These are phyloP conservation scores for Flaveria sonorensis DNA, from an alignment of 129 eudicot species.

Conservation along the genomic window DNA sequence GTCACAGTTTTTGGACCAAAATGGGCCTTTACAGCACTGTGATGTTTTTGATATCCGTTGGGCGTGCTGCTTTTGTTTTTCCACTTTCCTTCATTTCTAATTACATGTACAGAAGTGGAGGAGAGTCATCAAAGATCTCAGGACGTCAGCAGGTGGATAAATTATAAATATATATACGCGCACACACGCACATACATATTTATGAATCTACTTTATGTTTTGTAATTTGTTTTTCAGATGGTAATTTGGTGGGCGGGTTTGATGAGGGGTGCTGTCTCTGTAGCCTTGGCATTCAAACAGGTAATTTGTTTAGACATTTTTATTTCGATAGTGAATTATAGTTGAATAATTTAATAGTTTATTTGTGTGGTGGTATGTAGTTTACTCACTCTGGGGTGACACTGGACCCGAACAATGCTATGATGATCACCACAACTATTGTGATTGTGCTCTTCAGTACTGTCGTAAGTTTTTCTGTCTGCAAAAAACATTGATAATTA, in stretches of 20 bases:
- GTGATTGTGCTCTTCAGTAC: constrained; percentile 86
- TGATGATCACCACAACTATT: constrained; percentile 75
- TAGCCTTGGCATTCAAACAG: constrained; percentile 96
- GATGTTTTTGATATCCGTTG: constrained; percentile 58
- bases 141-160: constrained; percentile 60
- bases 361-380: constrained; percentile 37
- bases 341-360: neutral
- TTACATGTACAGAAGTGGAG: constrained; percentile 52
- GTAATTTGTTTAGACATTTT: constrained; percentile 25
- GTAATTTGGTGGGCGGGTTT: constrained; percentile 98
- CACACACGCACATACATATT: neutral
- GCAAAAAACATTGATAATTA: neutral
- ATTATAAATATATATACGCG: neutral
- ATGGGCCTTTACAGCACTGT: constrained; percentile 57
- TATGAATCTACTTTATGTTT: neutral
- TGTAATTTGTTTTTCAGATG: constrained; percentile 41
- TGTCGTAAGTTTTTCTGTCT: constrained; percentile 44
- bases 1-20: constrained; percentile 54
- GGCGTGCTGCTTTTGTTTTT: constrained; percentile 88
- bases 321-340: neutral
- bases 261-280: constrained; percentile 95
- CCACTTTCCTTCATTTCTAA: constrained; percentile 79
- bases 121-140: constrained; percentile 54
- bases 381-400: constrained; percentile 83
- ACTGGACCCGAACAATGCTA: constrained; percentile 62